Evolutionary conservation across 2,329 filamentous ascomycete species (phyloP).

Genomic region (Cladosporium cucumerinum): DNA sequence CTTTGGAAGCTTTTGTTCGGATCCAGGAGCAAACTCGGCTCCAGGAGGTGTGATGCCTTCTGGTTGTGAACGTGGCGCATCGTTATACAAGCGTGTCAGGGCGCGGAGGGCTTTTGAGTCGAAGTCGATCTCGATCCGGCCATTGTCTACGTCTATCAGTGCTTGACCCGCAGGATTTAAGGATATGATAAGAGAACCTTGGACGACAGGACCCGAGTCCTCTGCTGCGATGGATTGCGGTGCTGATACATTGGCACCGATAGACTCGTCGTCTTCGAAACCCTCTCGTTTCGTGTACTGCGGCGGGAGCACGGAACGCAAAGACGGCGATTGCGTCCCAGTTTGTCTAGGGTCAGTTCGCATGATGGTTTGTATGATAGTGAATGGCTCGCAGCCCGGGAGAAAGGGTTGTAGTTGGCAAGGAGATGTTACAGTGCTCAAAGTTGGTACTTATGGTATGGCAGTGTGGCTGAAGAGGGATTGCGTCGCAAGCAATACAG

Average conservation of each 20-base stretch:
- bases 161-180: not conserved
- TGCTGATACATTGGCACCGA: not conserved
- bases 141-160: not conserved
- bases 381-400: not conserved
- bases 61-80: not conserved
- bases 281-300: not conserved
- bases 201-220: not conserved
- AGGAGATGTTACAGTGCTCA: not conserved
- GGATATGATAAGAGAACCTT: not conserved
- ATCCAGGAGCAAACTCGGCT: not conserved
- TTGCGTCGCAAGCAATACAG: not conserved
- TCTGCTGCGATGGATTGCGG: not conserved
- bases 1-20: too few relatives aligned
- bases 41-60: not conserved
- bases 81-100: not conserved
- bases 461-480: not conserved
- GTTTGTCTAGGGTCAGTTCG: not conserved
- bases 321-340: not conserved
- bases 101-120: not conserved
- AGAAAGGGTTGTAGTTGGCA: not conserved
- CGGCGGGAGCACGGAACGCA: not conserved
- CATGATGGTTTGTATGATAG: not conserved
- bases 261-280: not conserved
- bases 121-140: not conserved
- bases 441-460: not conserved